Evolutionary conservation across 2,329 filamentous ascomycete genomes (phyloP).

Genomic region (Coniochaeta hoffmannii): DNA sequence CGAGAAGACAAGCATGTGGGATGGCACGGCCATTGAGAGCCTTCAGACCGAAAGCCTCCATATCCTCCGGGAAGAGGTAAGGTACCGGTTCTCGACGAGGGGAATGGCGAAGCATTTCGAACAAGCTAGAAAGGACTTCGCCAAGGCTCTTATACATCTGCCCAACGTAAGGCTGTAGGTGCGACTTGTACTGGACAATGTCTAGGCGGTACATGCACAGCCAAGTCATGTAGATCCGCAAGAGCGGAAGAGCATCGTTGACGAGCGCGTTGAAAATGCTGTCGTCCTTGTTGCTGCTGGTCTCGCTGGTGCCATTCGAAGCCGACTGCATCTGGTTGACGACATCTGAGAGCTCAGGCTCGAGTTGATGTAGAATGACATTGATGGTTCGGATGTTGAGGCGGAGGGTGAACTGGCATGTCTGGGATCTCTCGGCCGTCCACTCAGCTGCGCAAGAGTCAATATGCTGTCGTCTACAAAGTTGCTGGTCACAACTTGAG

Average conservation of each 20-base stretch:
- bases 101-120: conserved; percentile 32
- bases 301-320: conserved; percentile 26
- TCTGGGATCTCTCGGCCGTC: conserved; percentile 34
- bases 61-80: conserved; percentile 46
- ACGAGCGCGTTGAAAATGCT: conserved; percentile 28
- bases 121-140: conserved; percentile 38
- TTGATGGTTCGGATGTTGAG: conserved; percentile 75
- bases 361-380: conserved; percentile 61
- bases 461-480: conserved; percentile 8
- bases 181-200: conserved; percentile 35
- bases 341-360: conserved; percentile 57
- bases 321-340: conserved; percentile 26
- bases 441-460: conserved; percentile 27
- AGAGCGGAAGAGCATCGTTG: conserved; percentile 38
- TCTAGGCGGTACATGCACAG: conserved; percentile 38
- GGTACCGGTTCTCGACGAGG: conserved; percentile 27
- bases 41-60: conserved; percentile 35
- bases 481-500: too few relatives aligned
- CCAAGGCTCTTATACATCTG: conserved; percentile 39
- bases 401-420: conserved; percentile 60
- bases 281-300: conserved; percentile 15
- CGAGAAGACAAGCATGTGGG: conserved; percentile 31
- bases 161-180: conserved; percentile 36
- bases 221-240: conserved; percentile 49
- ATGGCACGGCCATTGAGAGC: conserved; percentile 31